Base-by-base conservation (phyloP, 345 rosid species). In the Nephelium lappaceum region DNA sequence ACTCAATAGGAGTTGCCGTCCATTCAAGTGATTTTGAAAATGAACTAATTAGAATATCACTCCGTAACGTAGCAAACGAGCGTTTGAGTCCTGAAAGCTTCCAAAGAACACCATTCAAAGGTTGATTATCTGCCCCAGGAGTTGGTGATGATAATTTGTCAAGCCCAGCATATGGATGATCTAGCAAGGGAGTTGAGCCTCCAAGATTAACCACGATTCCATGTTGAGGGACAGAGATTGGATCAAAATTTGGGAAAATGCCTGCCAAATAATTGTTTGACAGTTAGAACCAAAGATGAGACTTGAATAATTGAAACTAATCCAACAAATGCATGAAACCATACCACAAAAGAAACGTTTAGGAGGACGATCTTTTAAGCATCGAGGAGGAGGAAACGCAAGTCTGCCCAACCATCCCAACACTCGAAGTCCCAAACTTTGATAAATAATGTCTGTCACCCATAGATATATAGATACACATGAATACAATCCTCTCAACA, bases 321-420 rank as follows among this genome's bases (percentile, higher is more conserved):
- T 25, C 16, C 18, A 73, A 62, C 39, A 67, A 24, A 66, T 31
- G 42, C 36, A 31, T 25, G 43, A 62, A 74, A 62, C 27, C 57
- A 36, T 36, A 77, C 80, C 67, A 14, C 67, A 69, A 69, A 57
- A 21, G 49, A 69, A 57, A 42, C 43, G 69, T 6, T 14, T 27
- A 0, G 24, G 62, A 9, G 11, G 74, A 57, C 8, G 71, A 69
- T 69, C 77, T 36, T 31, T 78, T 23, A 67, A 71, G 39, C 19
- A 75, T 57, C 23, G 62, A 12, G 79, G 55, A 38, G 79, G 79
- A 51, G 82, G 71, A 38, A 75, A 78, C 53, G 31, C 80, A 72
- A 78, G 69, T 78, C 84, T 79, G 61, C 77, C 84, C 71, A 71
- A 41, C 82, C 86, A 84, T 58, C 78, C 82, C 69, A 75, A 15